Conservation (phyloP, 495 filamentous ascomycete species). For the Penicillium malachiteum region DNA sequence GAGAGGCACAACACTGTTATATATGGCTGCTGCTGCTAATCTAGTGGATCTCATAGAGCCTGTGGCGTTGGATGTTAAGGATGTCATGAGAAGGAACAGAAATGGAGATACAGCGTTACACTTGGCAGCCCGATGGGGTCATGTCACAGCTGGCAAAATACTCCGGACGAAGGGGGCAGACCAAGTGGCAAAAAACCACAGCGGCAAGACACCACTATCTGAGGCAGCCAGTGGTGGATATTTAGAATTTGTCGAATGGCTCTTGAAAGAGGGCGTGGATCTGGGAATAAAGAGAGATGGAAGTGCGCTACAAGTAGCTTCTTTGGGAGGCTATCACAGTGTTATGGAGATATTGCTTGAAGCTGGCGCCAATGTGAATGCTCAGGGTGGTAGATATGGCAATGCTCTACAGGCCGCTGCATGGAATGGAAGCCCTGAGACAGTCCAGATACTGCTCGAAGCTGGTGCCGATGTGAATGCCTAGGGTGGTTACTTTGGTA, state of each 20-base stretch:
- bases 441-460: slow-evolving; percentile 8
- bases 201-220: neutral
- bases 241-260: slow-evolving; percentile 4
- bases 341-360: neutral
- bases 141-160: neutral
- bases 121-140: neutral
- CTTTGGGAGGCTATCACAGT: neutral
- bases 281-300: neutral
- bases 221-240: neutral
- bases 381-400: slow-evolving; percentile 1
- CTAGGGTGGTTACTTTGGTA: slow-evolving; percentile 7
- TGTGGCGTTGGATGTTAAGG: neutral
- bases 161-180: slow-evolving; percentile 1
- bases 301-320: neutral
- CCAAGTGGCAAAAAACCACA: neutral
- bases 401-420: slow-evolving; percentile 13
- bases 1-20: slow-evolving; percentile 1
- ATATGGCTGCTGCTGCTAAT: slow-evolving; percentile 5
- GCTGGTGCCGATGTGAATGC: slow-evolving; percentile 7
- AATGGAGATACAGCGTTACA: slow-evolving; percentile 2
- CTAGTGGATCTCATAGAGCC: neutral
- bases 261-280: neutral
- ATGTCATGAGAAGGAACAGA: neutral
- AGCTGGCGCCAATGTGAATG: slow-evolving; percentile 5
- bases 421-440: neutral